Percentiles rank a stretch among this genome's conserved stretches.
Conservation (phyloP, 2,329 filamentous ascomycete genomes). For the Truncatella angustata region DNA sequence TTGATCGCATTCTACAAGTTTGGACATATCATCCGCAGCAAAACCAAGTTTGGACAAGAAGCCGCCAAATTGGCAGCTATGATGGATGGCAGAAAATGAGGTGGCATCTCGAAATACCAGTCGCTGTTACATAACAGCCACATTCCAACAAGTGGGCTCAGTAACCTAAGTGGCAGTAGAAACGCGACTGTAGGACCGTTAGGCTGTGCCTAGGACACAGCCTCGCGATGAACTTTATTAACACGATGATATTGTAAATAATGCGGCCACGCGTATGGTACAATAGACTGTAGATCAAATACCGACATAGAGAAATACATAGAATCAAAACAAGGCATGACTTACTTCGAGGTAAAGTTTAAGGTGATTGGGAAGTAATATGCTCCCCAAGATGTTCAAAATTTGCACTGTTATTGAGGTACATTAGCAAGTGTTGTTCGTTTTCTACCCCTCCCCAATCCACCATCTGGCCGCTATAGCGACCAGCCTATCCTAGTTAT, state of each 20-base stretch:
- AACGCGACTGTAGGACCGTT: too few relatives aligned
- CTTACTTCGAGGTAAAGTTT: not conserved
- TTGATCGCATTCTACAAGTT: slow-evolving; percentile 9
- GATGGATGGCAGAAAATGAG: slow-evolving; percentile 7
- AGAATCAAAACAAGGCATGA: not conserved
- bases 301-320: not conserved
- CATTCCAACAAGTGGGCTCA: too few relatives aligned
- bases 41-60: slow-evolving; percentile 10
- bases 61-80: slow-evolving; percentile 8
- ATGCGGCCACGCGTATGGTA: slow-evolving; percentile 2
- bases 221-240: too few relatives aligned
- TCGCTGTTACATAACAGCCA: too few relatives aligned
- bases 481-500: too few relatives aligned
- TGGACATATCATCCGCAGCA: slow-evolving; percentile 9
- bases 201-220: too few relatives aligned
- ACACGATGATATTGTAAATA: not conserved
- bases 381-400: not conserved
- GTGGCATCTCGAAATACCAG: not conserved
- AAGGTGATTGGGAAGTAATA: not conserved
- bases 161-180: too few relatives aligned
- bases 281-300: not conserved
- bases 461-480: too few relatives aligned
- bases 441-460: too few relatives aligned
- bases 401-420: too few relatives aligned
- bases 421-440: too few relatives aligned